phyloP scores from a whole-genome alignment of 2,329 filamentous ascomycete genomes.

The Lasiodiplodia gonubiensis region DNA sequence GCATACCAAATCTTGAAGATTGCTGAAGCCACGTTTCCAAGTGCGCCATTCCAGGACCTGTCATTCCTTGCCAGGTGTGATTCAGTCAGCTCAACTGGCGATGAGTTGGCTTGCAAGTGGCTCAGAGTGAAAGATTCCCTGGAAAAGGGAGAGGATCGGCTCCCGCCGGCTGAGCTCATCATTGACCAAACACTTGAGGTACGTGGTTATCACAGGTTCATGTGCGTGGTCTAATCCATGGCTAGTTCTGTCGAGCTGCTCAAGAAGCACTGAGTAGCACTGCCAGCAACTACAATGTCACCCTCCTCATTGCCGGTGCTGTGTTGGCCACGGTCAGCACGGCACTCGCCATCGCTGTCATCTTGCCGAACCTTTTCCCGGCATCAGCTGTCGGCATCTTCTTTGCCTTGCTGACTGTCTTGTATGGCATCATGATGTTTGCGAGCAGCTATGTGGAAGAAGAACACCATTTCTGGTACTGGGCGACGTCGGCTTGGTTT shows the following conservation, averaged over 20 bases:
- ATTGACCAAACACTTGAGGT: constrained; percentile 39
- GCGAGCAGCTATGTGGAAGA: constrained; percentile 97
- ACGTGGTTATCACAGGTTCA: constrained; percentile 23
- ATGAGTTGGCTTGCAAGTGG: constrained; percentile 72
- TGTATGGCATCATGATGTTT: constrained; percentile 92
- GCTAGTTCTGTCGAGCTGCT: constrained; percentile 48
- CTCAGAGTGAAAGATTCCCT: constrained; percentile 39
- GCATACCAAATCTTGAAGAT: constrained; percentile 80
- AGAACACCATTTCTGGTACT: constrained; percentile 99
- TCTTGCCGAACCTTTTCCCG: constrained; percentile 54
- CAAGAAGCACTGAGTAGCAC: constrained; percentile 85
- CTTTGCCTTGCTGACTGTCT: constrained; percentile 42
- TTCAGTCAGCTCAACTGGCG: constrained; percentile 35
- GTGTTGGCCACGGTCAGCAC: constrained; percentile 51
- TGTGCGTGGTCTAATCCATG: not conserved
- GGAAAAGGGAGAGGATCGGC: not conserved
- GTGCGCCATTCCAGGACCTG: constrained; percentile 54
- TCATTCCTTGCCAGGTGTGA: constrained; percentile 31
- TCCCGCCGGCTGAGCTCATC: constrained; percentile 10
- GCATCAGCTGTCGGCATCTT: constrained; percentile 49
- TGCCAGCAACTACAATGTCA: constrained; percentile 88
- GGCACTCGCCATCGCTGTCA: constrained; percentile 41
- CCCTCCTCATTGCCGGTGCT: constrained; percentile 61
- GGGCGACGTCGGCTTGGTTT: constrained; percentile 75
- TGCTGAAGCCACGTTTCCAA: constrained; percentile 73